These are phyloP conservation scores for Aureobasidium lini DNA, from an alignment of 2,329 filamentous ascomycete genomes.

Conservation along the genomic window DNA sequence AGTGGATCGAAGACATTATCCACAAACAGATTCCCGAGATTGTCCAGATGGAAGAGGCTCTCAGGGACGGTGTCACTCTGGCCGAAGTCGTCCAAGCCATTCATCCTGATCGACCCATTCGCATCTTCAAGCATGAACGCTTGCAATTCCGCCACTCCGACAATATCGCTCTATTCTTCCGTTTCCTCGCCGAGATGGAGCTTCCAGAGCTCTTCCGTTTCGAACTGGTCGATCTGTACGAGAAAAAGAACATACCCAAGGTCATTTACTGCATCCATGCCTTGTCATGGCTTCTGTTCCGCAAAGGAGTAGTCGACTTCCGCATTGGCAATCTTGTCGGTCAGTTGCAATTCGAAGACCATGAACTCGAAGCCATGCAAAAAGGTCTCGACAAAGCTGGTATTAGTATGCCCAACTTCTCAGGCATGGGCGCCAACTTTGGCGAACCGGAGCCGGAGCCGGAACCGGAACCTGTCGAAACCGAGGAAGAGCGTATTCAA, in stretches of 20 bases:
- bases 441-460: slow-evolving; percentile 72
- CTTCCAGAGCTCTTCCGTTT: slow-evolving; percentile 94
- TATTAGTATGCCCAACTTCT: slow-evolving; percentile 93
- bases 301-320: slow-evolving; percentile 91
- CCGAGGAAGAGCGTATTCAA: slow-evolving; percentile 80
- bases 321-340: slow-evolving; percentile 94
- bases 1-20: slow-evolving; percentile 95
- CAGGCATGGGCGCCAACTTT: slow-evolving; percentile 94
- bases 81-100: slow-evolving; percentile 90
- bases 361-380: slow-evolving; percentile 93
- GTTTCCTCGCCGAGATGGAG: slow-evolving; percentile 83
- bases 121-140: slow-evolving; percentile 78
- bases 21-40: slow-evolving; percentile 82
- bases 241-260: slow-evolving; percentile 99
- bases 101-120: slow-evolving; percentile 64
- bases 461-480: slow-evolving; percentile 64
- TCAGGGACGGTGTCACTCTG: slow-evolving; percentile 86
- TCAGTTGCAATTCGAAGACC: slow-evolving; percentile 93
- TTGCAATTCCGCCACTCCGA: slow-evolving; percentile 94
- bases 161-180: slow-evolving; percentile 95
- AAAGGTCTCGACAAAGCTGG: slow-evolving; percentile 95
- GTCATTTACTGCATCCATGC: slow-evolving; percentile 99
- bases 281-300: slow-evolving; percentile 91
- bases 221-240: slow-evolving; percentile 93
- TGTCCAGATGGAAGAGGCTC: slow-evolving; percentile 83